phyloP scores from a whole-genome alignment of 2,329 filamentous ascomycete genomes.

The Hypoxylon rubiginosum region DNA sequence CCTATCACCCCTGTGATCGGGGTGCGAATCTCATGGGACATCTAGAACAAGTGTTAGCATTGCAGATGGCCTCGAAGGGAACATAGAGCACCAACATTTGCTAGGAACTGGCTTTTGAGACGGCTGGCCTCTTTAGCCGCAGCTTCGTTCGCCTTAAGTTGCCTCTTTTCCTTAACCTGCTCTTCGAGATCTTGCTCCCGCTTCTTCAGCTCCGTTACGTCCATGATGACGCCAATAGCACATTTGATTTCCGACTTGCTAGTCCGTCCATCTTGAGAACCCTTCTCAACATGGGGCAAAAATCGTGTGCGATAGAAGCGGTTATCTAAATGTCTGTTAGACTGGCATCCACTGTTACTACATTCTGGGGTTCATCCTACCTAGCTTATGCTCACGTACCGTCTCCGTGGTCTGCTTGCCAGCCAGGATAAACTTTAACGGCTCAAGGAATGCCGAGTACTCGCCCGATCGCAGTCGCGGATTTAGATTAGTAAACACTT shows the following conservation, averaged over 20 bases:
- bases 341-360: neutral
- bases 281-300: slow-evolving; percentile 73
- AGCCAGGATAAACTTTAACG: slow-evolving; percentile 74
- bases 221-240: slow-evolving; percentile 83
- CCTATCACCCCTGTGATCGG: slow-evolving; percentile 86
- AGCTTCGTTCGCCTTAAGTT: slow-evolving; percentile 79
- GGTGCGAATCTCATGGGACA: slow-evolving; percentile 84
- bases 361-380: slow-evolving; percentile 50
- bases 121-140: slow-evolving; percentile 85
- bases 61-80: neutral
- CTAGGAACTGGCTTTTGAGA: slow-evolving; percentile 83
- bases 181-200: slow-evolving; percentile 73
- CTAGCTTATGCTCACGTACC: slow-evolving; percentile 73
- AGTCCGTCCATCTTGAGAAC: slow-evolving; percentile 64
- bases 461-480: slow-evolving; percentile 60
- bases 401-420: slow-evolving; percentile 69
- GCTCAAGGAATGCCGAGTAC: slow-evolving; percentile 64
- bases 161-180: slow-evolving; percentile 77
- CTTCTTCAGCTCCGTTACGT: slow-evolving; percentile 79
- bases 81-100: slow-evolving; percentile 63
- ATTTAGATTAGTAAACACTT: slow-evolving; percentile 70
- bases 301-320: slow-evolving; percentile 80
- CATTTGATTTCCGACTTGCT: slow-evolving; percentile 72
- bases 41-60: slow-evolving; percentile 56
- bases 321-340: slow-evolving; percentile 57